Conservation (phyloP, 163 green algal genomes). For the Dunaliella salina region DNA sequence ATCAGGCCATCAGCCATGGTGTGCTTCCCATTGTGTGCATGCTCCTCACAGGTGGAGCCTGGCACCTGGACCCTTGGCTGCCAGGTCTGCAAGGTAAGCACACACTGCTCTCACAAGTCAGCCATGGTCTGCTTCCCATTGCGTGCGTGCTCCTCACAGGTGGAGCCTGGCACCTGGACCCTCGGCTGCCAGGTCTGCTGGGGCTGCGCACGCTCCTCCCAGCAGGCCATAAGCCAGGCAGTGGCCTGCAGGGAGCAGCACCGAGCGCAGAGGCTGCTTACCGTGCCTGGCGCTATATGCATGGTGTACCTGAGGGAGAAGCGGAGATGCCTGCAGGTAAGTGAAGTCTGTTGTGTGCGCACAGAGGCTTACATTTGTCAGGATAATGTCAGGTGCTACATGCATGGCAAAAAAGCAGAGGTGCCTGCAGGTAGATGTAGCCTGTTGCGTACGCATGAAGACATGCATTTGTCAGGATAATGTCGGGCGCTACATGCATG, state of each 20-base stretch:
- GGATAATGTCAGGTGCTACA: constrained; percentile 40
- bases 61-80: constrained; percentile 54
- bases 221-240: neutral
- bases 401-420: constrained; percentile 57
- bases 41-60: constrained; percentile 16
- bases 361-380: no score
- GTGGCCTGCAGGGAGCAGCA: neutral
- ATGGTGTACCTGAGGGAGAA: constrained; percentile 76
- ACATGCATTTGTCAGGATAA: no score
- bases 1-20: no score
- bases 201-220: constrained; percentile 52
- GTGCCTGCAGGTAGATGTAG: no score
- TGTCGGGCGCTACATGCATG: constrained; percentile 54
- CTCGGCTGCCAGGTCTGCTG: constrained; percentile 44
- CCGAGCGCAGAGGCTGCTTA: constrained; percentile 23
- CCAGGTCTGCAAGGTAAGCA: constrained; percentile 44
- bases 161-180: constrained; percentile 47
- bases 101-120: constrained; percentile 32
- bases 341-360: no score
- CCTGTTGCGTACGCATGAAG: no score
- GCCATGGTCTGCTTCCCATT: neutral
- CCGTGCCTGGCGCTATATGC: constrained; percentile 48
- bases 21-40: no score
- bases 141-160: neutral
- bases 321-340: constrained; percentile 58